A percentile compares a stretch with the other conserved stretches of the same genome.
phyloP scores from a whole-genome alignment of 1,139 yeast genomes.

The Pneumocystis oryctolagi region DNA sequence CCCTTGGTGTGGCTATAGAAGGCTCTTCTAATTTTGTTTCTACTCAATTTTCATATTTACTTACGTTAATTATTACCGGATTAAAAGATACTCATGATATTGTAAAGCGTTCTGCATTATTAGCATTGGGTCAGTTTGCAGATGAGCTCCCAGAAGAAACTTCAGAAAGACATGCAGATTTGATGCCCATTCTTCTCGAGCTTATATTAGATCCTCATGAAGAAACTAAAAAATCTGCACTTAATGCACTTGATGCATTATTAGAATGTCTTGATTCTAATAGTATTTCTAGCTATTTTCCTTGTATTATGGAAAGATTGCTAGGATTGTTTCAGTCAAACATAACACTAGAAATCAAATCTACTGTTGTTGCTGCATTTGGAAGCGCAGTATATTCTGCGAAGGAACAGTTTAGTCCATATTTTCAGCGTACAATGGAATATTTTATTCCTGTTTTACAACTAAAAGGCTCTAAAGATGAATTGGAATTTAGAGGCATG shows the following conservation, averaged over 20 bases:
- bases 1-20: slow-evolving; percentile 68
- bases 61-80: slow-evolving; percentile 61
- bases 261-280: slow-evolving; percentile 84
- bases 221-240: slow-evolving; percentile 79
- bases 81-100: slow-evolving; percentile 61
- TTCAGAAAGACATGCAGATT: slow-evolving; percentile 65
- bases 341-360: slow-evolving; percentile 2
- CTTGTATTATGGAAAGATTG: slow-evolving; percentile 78
- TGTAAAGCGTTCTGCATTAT: slow-evolving; percentile 77
- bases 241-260: slow-evolving; percentile 78
- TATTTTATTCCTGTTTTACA: slow-evolving; percentile 63
- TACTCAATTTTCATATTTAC: slow-evolving; percentile 54
- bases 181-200: slow-evolving; percentile 73
- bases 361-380: slow-evolving; percentile 45
- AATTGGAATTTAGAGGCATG: slow-evolving; percentile 40
- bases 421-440: slow-evolving; percentile 65
- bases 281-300: slow-evolving; percentile 62
- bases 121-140: slow-evolving; percentile 64
- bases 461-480: slow-evolving; percentile 21
- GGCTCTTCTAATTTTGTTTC: slow-evolving; percentile 92
- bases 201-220: slow-evolving; percentile 81
- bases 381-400: slow-evolving; percentile 96
- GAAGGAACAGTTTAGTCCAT: slow-evolving; percentile 76
- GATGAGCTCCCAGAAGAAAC: slow-evolving; percentile 67
- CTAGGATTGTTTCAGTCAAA: slow-evolving; percentile 53